Evolutionary conservation across 305 asterid species (phyloP), one percentile per base, ranked within the genome.

Genomic region (Fraxinus albicans): DNA sequence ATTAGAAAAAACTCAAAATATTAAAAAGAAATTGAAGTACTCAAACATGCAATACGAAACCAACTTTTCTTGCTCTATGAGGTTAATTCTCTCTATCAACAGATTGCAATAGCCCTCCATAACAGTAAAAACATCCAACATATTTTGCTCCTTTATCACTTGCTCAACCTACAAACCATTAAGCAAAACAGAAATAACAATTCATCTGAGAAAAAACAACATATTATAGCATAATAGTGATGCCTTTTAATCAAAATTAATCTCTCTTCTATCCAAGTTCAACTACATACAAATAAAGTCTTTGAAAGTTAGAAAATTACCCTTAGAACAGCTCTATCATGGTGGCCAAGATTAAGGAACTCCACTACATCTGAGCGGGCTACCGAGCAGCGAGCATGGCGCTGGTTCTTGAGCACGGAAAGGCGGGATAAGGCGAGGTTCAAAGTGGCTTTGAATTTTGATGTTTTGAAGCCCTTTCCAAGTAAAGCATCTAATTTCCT

Each of bases 121-220:
- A 36, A 91, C n/a, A 42, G 13, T 90, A 82, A 89, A 91, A 88
- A 89, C 96, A 85, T 97, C 98, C 92, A 93, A 15, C 96, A 91
- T 92, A 85, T 92, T 94, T 84, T 97, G 95, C 87, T 94, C 98
- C 91, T 89, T 97, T 0, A 95, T 91, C 89, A 95, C 98, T 63
- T 89, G 97, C 80, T 97, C 99, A 77, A 94, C 97, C 98, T 96
- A 73, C 60, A n/a, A 65, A 38, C 9, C 65, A 70, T 23, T 25
- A 42, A 0, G 6, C 7, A 47, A 42, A 53, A 7, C 6, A 27
- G 17, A 1, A 19, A 44, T 9, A 25, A 76, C 7, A 76, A 7
- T 47, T 47, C 58, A 47, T 47, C n/a, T 47, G 58, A 13, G 58
- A 47, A 13, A 12, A 47, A 47, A 47, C 58, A 47, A 47, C 58